Evolutionary conservation across 495 filamentous ascomycete species (phyloP), one percentile per base, ranked within the genome.

Genomic region (Lophium mytilinum): DNA sequence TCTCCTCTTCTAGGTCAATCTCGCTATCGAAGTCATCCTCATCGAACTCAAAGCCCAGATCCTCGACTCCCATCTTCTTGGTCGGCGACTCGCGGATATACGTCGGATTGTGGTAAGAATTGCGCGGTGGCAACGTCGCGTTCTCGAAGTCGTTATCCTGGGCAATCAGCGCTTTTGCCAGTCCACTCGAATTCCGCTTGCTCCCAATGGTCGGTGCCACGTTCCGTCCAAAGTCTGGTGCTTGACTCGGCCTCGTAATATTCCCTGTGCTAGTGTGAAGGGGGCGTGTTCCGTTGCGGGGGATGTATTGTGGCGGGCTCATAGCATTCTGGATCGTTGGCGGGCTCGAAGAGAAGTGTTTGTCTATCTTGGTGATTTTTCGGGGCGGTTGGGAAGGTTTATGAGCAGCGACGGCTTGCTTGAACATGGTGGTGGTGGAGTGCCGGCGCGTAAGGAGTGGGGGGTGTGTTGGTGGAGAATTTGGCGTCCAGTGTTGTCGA

Each of bases 21-120:
- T 89, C 84, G 56, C 85, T 81, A 60, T 84, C 83, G 64, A 89
- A 87, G 57, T 89, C 86, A 51, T 82, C 76, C 49, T 84, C 81
- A 51, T 76, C 75, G 60, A 82, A 78, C 54, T 75, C 76, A 12
- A 83, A 74, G 7, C 30, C 68, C 36, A 41, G 18, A 35, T 37
- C 37, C 8, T 53, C 30, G 1, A 49, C 39, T 11, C 48, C 41
- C 24, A 51, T 36, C 33, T 41, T 8, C 6, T 54, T 43, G 49
- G 11, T 33, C n/a, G 18, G 21, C 8, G 19, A 33, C 8, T 30
- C 30, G 21, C 33, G 18, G 6, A 30, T 48, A 21, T 24, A 12
- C 8, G 21, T 17, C 53, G 62, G 45, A 18, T 48, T 48, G 0
- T 24, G 17, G 52, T 49, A 42, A 47, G 56, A 53, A 43, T 55